Conservation (phyloP, 768 basidiomycete genomes). For the Holtermannia corniformis region DNA sequence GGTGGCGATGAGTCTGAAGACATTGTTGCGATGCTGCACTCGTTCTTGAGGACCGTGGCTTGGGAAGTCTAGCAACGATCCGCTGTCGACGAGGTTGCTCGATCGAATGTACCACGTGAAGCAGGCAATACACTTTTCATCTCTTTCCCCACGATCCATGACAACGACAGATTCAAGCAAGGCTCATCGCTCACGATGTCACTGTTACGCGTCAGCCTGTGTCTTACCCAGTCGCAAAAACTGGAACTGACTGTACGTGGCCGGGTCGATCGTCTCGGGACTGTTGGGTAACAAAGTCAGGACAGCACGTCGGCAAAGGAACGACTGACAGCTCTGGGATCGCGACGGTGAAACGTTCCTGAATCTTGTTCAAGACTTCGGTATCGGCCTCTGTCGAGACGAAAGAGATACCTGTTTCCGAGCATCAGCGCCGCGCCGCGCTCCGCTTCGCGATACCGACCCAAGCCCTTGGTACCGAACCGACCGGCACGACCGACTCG, state of each 20-base stretch:
- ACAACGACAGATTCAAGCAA: no score
- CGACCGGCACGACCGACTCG: slow-evolving; percentile 98
- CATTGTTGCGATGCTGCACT: not conserved
- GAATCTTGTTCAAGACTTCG: slow-evolving; percentile 89
- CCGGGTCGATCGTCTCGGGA: slow-evolving; percentile 88
- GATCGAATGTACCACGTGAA: no score
- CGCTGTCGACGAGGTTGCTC: no score
- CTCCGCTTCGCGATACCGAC: slow-evolving; percentile 13
- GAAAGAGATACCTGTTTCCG: slow-evolving; percentile 79
- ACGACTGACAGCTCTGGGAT: slow-evolving; percentile 62
- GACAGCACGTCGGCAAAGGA: slow-evolving; percentile 8
- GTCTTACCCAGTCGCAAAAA: not conserved
- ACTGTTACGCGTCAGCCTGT: not conserved
- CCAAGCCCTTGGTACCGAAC: slow-evolving; percentile 96
- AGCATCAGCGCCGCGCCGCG: not conserved
- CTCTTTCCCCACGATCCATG: no score
- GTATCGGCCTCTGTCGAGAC: slow-evolving; percentile 85
- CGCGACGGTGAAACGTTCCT: slow-evolving; percentile 93
- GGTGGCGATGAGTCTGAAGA: not conserved
- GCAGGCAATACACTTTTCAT: no score
- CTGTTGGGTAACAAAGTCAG: not conserved
- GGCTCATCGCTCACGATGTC: slow-evolving; percentile 6
- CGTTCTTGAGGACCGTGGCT: no score
- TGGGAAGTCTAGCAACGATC: no score
- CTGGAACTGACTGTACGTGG: slow-evolving; percentile 79